Conservation (phyloP, 2,329 filamentous ascomycete genomes). For the Calonectria fujianensis region DNA sequence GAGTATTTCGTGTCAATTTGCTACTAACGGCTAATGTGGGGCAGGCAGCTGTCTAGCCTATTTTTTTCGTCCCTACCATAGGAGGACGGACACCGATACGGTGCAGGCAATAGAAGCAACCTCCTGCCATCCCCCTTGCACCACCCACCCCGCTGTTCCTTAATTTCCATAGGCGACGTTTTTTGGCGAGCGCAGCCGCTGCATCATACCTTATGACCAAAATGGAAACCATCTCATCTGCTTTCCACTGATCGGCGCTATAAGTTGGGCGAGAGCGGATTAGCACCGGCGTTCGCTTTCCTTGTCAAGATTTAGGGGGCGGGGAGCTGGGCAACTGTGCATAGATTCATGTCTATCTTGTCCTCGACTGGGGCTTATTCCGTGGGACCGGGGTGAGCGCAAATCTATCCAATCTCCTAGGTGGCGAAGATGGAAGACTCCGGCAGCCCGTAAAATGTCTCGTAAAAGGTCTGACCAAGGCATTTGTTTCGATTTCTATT, state of each 20-base stretch:
- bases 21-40: neutral
- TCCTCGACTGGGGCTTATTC: neutral
- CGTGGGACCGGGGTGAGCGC: neutral
- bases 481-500: constrained; percentile 32
- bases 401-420: constrained; percentile 19
- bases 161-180: neutral
- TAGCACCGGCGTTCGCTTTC: neutral
- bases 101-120: neutral
- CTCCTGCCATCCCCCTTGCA: neutral
- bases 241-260: neutral
- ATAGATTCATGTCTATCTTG: neutral
- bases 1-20: neutral
- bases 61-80: neutral
- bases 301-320: neutral
- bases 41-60: neutral
- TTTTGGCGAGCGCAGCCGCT: neutral
- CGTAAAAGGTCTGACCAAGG: constrained; percentile 6
- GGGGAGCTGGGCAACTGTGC: neutral
- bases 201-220: neutral
- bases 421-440: neutral
- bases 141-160: neutral
- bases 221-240: constrained; percentile 6
- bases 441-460: constrained; percentile 2
- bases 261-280: neutral
- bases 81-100: neutral